phyloP scores from a whole-genome alignment of 2,329 filamentous ascomycete species.

The Penicillium rolfsii region DNA sequence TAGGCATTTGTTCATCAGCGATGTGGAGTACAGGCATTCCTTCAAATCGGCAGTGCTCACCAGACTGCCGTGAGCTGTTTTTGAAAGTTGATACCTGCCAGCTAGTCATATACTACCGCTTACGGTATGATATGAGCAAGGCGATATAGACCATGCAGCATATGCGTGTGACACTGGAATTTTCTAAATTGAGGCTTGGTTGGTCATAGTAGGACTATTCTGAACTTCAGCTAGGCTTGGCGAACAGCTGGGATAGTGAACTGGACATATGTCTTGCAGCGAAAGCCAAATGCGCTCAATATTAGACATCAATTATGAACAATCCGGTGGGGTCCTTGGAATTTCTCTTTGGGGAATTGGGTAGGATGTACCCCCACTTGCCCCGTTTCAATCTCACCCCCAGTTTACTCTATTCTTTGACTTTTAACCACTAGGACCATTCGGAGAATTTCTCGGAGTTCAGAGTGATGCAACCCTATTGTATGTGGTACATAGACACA shows the following conservation, averaged over 20 bases:
- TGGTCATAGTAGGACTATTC: no score
- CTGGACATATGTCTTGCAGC: not conserved
- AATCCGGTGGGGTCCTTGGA: no score
- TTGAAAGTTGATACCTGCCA: not conserved
- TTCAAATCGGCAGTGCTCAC: not conserved
- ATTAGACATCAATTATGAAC: not conserved
- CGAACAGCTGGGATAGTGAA: not conserved
- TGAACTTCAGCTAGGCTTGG: not conserved
- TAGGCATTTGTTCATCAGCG: not conserved
- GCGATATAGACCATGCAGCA: not conserved
- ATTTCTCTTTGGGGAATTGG: no score
- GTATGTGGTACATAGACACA: no score
- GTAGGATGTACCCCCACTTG: no score
- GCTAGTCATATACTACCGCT: not conserved
- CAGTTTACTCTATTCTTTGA: no score
- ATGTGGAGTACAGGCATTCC: not conserved
- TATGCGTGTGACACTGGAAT: not conserved
- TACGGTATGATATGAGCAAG: not conserved
- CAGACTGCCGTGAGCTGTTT: not conserved
- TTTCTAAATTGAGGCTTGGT: no score
- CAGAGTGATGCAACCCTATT: no score
- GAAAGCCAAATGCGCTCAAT: not conserved
- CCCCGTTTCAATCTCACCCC: not conserved
- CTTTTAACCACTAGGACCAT: no score
- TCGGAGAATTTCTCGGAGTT: no score